Conservation (phyloP, 805 yeast species). For the Yamadazyma scolyti region DNA sequence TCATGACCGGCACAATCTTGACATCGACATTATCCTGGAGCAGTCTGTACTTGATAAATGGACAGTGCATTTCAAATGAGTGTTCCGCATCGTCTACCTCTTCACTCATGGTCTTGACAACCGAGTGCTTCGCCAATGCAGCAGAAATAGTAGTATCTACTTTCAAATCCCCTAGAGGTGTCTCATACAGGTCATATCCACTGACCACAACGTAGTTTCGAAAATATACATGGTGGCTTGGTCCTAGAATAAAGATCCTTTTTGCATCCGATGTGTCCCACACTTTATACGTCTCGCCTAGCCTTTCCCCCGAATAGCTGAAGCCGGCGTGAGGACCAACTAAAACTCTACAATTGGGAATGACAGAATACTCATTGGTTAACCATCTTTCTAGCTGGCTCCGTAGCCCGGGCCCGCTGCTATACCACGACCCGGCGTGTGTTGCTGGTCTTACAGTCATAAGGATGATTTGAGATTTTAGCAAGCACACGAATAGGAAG, state of each 20-base stretch:
- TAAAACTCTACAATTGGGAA: slow-evolving; percentile 37
- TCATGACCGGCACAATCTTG: slow-evolving; percentile 71
- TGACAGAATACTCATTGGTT: slow-evolving; percentile 19
- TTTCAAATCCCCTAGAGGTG: slow-evolving; percentile 76
- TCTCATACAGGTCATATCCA: slow-evolving; percentile 53
- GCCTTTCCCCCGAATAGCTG: slow-evolving; percentile 69
- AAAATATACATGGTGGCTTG: slow-evolving; percentile 88
- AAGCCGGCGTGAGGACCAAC: slow-evolving; percentile 82
- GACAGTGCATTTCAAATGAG: slow-evolving; percentile 92
- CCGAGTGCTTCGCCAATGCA: slow-evolving; percentile 29
- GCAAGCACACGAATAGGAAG: too few species aligned
- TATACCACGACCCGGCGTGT: slow-evolving; percentile 93
- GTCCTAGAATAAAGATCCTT: slow-evolving; percentile 81
- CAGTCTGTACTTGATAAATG: slow-evolving; percentile 57
- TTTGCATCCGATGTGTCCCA: slow-evolving; percentile 58
- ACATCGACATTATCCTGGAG: slow-evolving; percentile 21
- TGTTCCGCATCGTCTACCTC: slow-evolving; percentile 81
- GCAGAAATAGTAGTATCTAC: slow-evolving; percentile 54
- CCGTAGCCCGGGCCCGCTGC: slow-evolving; percentile 40
- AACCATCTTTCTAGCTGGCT: slow-evolving; percentile 51
- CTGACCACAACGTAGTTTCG: slow-evolving; percentile 54
- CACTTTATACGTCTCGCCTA: slow-evolving; percentile 72
- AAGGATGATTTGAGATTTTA: too few species aligned
- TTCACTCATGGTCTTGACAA: slow-evolving; percentile 54
- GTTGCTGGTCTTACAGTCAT: slow-evolving; percentile 77